Conservation (phyloP, 1,284 basidiomycete species). For the Moesziomyces parantarcticus region DNA sequence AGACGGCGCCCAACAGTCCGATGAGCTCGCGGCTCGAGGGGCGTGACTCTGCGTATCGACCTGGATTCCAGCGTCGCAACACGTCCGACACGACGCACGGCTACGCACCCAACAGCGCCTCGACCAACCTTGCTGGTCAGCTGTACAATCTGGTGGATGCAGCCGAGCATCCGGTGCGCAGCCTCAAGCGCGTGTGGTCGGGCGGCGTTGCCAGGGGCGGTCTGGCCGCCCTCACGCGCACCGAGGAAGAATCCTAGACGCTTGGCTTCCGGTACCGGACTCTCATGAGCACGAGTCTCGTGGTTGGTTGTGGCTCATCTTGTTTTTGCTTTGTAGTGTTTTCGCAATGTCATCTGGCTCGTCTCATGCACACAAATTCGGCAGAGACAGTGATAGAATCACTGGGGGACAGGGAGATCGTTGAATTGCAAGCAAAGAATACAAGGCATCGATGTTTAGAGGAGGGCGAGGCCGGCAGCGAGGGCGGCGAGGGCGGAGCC, state of each 20-base stretch:
- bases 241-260: conserved; percentile 35
- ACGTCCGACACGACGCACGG: conserved; percentile 19
- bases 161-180: conserved; percentile 53
- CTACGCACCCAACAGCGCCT: conserved; percentile 4
- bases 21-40: conserved; percentile 14
- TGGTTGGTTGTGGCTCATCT: no score
- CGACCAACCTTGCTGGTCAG: conserved; percentile 35
- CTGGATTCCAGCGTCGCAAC: conserved; percentile 19
- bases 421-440: no score
- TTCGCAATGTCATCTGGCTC: neutral
- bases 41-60: conserved; percentile 16
- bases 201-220: conserved; percentile 51
- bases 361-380: no score
- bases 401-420: no score
- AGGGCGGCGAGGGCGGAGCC: conserved; percentile 25
- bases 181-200: conserved; percentile 53
- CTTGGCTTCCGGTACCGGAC: no score
- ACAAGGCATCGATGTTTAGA: conserved; percentile 2
- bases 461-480: conserved; percentile 34
- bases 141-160: conserved; percentile 48
- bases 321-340: neutral
- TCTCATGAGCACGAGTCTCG: neutral
- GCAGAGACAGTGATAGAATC: no score
- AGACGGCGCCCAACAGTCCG: conserved; percentile 48
- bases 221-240: conserved; percentile 43